Conservation (phyloP, 2,329 filamentous ascomycete genomes). For the Apiospora pterosperma region DNA sequence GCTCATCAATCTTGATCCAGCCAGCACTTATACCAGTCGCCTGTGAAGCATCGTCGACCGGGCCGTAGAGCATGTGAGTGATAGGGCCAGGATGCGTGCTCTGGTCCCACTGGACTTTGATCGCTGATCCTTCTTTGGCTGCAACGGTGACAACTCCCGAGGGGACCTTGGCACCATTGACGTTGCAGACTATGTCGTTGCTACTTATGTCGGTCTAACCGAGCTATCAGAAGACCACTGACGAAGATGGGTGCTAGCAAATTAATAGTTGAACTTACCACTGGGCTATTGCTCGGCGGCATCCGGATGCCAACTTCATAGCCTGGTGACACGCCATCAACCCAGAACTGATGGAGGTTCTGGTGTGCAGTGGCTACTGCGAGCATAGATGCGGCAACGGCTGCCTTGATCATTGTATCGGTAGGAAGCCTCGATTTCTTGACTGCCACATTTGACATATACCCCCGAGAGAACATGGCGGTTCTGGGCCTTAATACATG, state of each 20-base stretch:
- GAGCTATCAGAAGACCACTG: not conserved
- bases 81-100: constrained; percentile 36
- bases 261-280: constrained; percentile 12
- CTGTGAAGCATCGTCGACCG: constrained; percentile 63
- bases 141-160: constrained; percentile 27
- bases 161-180: constrained; percentile 18
- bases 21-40: constrained; percentile 44
- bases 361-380: constrained; percentile 31
- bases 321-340: constrained; percentile 32
- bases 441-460: not conserved
- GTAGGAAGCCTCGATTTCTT: too few relatives aligned
- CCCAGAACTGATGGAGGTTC: constrained; percentile 39
- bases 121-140: constrained; percentile 29
- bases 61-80: constrained; percentile 27
- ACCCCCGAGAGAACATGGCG: not conserved
- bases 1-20: constrained; percentile 26
- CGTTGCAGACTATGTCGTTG: constrained; percentile 24
- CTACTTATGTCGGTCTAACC: constrained; percentile 20
- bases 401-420: constrained; percentile 23
- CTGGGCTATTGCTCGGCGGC: constrained; percentile 23
- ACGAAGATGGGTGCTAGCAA: not conserved
- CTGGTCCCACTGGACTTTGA: constrained; percentile 34
- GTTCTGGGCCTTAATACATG: not conserved
- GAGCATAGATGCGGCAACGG: constrained; percentile 20
- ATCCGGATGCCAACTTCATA: constrained; percentile 28